Evolutionary conservation across 306 rosid species (phyloP).

Genomic region (Echinosophora koreensis): DNA sequence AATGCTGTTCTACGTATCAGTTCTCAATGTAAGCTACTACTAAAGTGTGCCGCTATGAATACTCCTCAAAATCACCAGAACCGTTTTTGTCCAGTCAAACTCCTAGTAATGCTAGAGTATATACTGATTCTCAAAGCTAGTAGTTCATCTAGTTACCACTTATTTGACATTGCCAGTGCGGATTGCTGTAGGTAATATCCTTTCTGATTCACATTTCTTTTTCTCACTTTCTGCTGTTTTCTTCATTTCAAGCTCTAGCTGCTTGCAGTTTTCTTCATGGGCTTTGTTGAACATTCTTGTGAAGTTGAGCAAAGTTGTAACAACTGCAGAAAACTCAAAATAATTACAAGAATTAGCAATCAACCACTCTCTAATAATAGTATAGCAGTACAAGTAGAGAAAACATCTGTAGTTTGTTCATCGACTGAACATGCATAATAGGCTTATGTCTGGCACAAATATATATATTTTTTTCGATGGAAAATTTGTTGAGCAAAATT

Average conservation of each 20-base stretch:
- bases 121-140: conserved; percentile 33
- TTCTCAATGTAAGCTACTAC: conserved; percentile 41
- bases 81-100: conserved; percentile 33
- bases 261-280: conserved; percentile 81
- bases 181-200: conserved; percentile 53
- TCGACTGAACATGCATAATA: background rate
- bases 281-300: conserved; percentile 79
- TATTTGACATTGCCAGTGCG: conserved; percentile 63
- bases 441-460: background rate
- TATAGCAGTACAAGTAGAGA: background rate
- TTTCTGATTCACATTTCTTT: conserved; percentile 60
- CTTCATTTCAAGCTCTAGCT: conserved; percentile 77
- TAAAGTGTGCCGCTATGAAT: conserved; percentile 36
- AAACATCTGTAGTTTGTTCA: background rate
- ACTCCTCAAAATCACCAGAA: conserved; percentile 42
- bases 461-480: too few species aligned
- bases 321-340: conserved; percentile 60
- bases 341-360: conserved; percentile 40
- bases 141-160: conserved; percentile 34
- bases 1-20: conserved; percentile 32
- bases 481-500: too few species aligned
- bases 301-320: conserved; percentile 79
- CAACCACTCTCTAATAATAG: background rate
- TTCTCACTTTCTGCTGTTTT: conserved; percentile 70
- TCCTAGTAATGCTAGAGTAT: conserved; percentile 46